Base-by-base conservation (phyloP, 495 filamentous ascomycete genomes). In the Daldinia grandis region DNA sequence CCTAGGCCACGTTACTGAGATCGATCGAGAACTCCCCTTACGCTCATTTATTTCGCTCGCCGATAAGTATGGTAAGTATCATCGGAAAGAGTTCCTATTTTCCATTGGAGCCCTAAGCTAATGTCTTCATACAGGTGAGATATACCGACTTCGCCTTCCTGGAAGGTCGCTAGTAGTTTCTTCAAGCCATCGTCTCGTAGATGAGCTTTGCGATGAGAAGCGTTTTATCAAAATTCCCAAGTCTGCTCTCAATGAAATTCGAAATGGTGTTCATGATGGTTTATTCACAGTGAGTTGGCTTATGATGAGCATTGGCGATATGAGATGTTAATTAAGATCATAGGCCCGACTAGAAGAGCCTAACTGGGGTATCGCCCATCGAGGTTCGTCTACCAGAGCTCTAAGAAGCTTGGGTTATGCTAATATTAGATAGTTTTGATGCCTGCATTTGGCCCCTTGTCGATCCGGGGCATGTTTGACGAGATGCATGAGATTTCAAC, bases 401-500 rank as follows among this genome's bases (percentile, higher is more conserved):
- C 14, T 28, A 38, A 37, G 21, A 5, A 19, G 3, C 24, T 15
- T 30, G 12, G 21, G n/a, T 15, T 59, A 21, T 65, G 37, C 71
- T 77, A 3, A 77, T 49, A 69, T 54, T 50, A 14, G 33, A 57
- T 21, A 77, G 75, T 73, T 63, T 61, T 87, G 49, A 82, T 86
- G 78, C 90, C 90, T 3, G 90, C 88, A 4, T 93, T 95, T 76
- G 91, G 91, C 0, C 92, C 92, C 3, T 69, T 92, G 31, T 81
- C 86, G 8, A 90, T 95, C 71, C 84, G 86, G 68, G 80, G 76
- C 55, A 93, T 93, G 91, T 92, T 90, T 69, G 80, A 85, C 62
- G 89, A 90, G 61, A 93, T 94, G 91, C 87, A 90, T 63, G 92
- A 93, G 72, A 87, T 93, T 53, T 84, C 89, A 0, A 80, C 79